Conservation (phyloP, 345 rosid species). For the Boechera retrofracta region DNA sequence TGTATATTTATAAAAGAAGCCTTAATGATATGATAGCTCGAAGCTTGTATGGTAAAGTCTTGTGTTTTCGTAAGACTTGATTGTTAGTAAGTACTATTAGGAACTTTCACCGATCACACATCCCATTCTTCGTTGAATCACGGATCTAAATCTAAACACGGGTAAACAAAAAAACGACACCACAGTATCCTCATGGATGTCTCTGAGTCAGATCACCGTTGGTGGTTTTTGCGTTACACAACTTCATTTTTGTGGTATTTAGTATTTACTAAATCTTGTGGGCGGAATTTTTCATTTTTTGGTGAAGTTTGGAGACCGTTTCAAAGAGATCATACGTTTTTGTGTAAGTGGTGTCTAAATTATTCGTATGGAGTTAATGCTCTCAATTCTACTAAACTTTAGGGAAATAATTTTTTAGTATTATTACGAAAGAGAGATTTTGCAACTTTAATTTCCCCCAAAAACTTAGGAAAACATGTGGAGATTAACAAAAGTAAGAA, state of each 20-base stretch:
- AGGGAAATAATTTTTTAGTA: not conserved
- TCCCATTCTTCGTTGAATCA: too few species aligned
- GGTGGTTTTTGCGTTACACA: too few species aligned
- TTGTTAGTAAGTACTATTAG: not conserved
- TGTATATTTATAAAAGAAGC: too few species aligned
- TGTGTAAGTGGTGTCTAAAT: slow-evolving; percentile 14
- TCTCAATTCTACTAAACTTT: slow-evolving; percentile 12
- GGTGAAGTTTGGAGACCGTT: slow-evolving; percentile 1
- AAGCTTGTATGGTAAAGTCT: slow-evolving; percentile 15
- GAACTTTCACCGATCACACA: too few species aligned
- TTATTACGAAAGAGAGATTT: slow-evolving; percentile 13
- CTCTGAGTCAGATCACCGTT: too few species aligned
- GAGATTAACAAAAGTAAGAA: slow-evolving; percentile 17
- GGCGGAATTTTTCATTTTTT: not conserved
- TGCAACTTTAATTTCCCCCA: slow-evolving; percentile 26
- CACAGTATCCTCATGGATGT: too few species aligned
- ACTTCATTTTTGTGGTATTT: not conserved
- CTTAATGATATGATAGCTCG: too few species aligned
- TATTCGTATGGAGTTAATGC: slow-evolving; percentile 8
- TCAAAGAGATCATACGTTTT: slow-evolving; percentile 24
- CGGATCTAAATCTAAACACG: too few species aligned
- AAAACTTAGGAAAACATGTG: slow-evolving; percentile 42
- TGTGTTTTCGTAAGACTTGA: not conserved
- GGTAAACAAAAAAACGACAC: too few species aligned
- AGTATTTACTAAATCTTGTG: not conserved